phyloP scores from a whole-genome alignment of 768 basidiomycete species.

The Suillus clintonianus region DNA sequence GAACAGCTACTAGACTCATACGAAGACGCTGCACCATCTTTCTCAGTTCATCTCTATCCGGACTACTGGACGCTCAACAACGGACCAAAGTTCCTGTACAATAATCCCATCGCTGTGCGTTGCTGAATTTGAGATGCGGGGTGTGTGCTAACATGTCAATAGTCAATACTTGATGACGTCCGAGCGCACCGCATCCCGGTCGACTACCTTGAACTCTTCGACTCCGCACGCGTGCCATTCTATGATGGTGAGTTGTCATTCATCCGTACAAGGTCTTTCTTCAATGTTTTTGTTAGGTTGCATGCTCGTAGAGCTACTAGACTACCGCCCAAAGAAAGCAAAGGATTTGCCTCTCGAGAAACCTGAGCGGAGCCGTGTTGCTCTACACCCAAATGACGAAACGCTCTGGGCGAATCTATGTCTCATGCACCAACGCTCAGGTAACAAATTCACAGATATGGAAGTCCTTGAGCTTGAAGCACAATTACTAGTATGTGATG shows the following conservation, averaged over 20 bases:
- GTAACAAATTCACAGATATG: conserved; percentile 64
- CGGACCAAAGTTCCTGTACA: conserved; percentile 80
- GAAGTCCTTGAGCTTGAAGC: conserved; percentile 78
- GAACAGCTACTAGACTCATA: conserved; percentile 61
- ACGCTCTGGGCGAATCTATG: conserved; percentile 82
- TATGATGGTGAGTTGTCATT: conserved; percentile 66
- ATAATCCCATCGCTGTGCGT: conserved; percentile 67
- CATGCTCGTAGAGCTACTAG: conserved; percentile 81
- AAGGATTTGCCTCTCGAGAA: conserved; percentile 61
- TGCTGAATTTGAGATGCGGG: conserved; percentile 1
- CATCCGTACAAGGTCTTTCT: conserved; percentile 2
- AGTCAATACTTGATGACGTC: conserved; percentile 85
- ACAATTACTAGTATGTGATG: conserved; percentile 60
- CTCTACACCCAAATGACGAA: conserved; percentile 77
- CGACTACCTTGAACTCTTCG: conserved; percentile 82
- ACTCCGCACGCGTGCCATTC: conserved; percentile 71
- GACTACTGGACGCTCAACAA: conserved; percentile 85
- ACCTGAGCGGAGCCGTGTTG: conserved; percentile 66
- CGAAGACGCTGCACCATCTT: conserved; percentile 63
- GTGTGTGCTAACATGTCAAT: conserved; percentile 6
- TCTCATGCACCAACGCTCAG: conserved; percentile 58
- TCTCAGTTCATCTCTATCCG: conserved; percentile 74
- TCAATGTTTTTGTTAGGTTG: conserved; percentile 52
- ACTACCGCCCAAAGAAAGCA: conserved; percentile 63
- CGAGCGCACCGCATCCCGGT: conserved; percentile 82